Percentiles rank a stretch among this genome's conserved stretches.
These are phyloP conservation scores for Jamesozyma rosinii DNA, from an alignment of 805 yeast genomes.

Conservation along the genomic window DNA sequence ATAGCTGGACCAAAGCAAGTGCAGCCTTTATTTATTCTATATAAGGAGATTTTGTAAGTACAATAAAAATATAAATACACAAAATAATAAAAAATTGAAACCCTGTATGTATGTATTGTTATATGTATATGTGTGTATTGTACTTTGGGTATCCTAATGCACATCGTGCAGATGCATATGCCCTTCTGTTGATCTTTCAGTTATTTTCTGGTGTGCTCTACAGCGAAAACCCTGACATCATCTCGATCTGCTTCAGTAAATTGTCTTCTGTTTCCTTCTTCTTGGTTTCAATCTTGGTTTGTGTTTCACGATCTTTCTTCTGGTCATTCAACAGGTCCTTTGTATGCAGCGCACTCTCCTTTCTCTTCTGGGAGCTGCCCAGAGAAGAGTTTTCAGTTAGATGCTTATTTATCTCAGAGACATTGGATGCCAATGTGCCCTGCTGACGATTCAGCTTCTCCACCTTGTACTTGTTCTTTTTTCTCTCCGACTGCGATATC, in stretches of 20 bases:
- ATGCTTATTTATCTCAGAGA: slow-evolving; percentile 4
- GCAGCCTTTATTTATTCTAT: not conserved
- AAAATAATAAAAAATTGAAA: no score
- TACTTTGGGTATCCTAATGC: no score
- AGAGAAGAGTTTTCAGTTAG: not conserved
- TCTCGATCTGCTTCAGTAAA: slow-evolving; percentile 27
- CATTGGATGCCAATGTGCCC: slow-evolving; percentile 9
- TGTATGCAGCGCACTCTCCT: slow-evolving; percentile 12
- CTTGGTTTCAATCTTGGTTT: slow-evolving; percentile 13
- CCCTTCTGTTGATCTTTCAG: not conserved
- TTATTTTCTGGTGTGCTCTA: slow-evolving; percentile 7
- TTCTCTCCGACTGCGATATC: slow-evolving; percentile 17
- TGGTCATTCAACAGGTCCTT: slow-evolving; percentile 21
- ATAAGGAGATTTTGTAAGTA: not conserved
- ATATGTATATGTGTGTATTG: not conserved
- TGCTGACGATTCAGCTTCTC: slow-evolving; percentile 18
- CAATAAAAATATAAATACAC: not conserved
- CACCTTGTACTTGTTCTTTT: slow-evolving; percentile 19
- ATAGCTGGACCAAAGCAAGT: not conserved
- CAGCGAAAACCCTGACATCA: slow-evolving; percentile 28
- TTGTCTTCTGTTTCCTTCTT: slow-evolving; percentile 24
- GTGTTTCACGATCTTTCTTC: slow-evolving; percentile 19
- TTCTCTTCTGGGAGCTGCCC: not conserved
- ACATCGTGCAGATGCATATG: no score
- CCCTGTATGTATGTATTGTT: no score